These are phyloP conservation scores for Sherardia arvensis DNA, from an alignment of 257 asterid genomes.

Conservation along the genomic window DNA sequence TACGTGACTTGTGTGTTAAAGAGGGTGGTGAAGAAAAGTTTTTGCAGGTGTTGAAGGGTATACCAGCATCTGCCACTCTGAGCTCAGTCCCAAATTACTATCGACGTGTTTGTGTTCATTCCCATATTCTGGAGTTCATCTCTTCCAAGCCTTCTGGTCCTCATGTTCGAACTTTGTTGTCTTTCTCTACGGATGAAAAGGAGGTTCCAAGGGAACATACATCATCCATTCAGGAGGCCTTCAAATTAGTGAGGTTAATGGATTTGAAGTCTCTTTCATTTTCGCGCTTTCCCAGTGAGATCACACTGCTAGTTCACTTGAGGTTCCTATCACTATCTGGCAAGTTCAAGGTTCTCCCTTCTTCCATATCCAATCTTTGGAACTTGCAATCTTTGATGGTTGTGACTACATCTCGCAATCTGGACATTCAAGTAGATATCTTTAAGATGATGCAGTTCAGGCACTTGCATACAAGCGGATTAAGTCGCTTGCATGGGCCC, in stretches of 20 bases:
- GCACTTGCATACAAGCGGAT: conserved; percentile 30
- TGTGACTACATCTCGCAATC: conserved; percentile 22
- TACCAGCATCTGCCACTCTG: not conserved
- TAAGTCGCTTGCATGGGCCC: conserved; percentile 27
- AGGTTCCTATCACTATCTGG: conserved; percentile 27
- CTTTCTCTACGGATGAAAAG: conserved; percentile 22
- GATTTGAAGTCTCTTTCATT: conserved; percentile 24
- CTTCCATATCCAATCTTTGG: conserved; percentile 30
- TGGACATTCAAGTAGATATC: conserved; percentile 25
- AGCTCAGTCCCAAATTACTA: conserved; percentile 11
- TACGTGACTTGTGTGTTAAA: conserved; percentile 12
- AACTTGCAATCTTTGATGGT: conserved; percentile 35
- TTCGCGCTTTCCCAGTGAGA: conserved; percentile 29
- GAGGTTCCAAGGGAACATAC: conserved; percentile 23
- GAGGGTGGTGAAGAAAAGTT: conserved; percentile 1
- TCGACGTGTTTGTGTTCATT: conserved; percentile 34
- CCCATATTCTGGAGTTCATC: conserved; percentile 24
- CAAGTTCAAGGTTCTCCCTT: conserved; percentile 29
- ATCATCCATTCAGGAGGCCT: conserved; percentile 26
- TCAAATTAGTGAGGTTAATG: conserved; percentile 27
- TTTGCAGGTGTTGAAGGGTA: conserved; percentile 3
- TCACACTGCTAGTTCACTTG: conserved; percentile 28
- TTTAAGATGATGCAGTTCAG: conserved; percentile 36
- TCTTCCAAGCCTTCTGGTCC: conserved; percentile 25
- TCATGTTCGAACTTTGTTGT: conserved; percentile 32